These are phyloP conservation scores for Melampsora americana DNA, from an alignment of 1,284 basidiomycete species.

Conservation along the genomic window DNA sequence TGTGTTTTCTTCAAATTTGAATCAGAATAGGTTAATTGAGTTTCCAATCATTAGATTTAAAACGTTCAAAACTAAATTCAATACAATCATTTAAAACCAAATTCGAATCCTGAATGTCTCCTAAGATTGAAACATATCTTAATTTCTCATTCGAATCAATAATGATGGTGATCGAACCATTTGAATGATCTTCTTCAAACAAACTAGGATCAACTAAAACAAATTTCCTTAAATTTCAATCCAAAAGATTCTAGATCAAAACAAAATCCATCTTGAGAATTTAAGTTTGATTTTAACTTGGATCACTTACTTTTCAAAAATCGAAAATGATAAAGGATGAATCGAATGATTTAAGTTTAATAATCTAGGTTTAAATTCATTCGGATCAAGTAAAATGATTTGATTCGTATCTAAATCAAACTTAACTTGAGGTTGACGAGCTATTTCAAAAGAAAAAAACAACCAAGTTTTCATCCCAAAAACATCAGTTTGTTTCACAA, in stretches of 20 bases:
- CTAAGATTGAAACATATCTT: slow-evolving; percentile 48
- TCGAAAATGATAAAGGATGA: slow-evolving; percentile 52
- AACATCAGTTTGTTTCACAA: no score
- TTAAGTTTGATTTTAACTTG: slow-evolving; percentile 18
- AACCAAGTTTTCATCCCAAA: no score
- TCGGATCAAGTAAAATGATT: slow-evolving; percentile 66
- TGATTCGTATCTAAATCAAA: slow-evolving; percentile 68
- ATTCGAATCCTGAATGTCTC: neutral
- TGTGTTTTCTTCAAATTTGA: no score
- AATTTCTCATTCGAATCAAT: slow-evolving; percentile 62
- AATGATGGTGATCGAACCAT: slow-evolving; percentile 67
- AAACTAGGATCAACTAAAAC: slow-evolving; percentile 78
- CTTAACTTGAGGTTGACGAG: slow-evolving; percentile 68
- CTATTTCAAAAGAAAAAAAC: slow-evolving; percentile 56
- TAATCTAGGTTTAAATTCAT: slow-evolving; percentile 58
- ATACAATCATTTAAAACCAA: neutral
- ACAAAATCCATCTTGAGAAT: neutral
- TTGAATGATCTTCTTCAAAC: slow-evolving; percentile 81
- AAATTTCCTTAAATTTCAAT: slow-evolving; percentile 59
- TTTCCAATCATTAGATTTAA: neutral
- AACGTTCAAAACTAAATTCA: neutral
- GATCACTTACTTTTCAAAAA: neutral
- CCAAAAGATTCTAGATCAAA: neutral
- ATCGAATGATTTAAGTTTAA: slow-evolving; percentile 62
- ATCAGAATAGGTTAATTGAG: no score